A percentile compares a stretch with the other conserved stretches of the same genome.
phyloP scores from a whole-genome alignment of 208 protist genomes.

The Acanthamoeba sp. region DNA sequence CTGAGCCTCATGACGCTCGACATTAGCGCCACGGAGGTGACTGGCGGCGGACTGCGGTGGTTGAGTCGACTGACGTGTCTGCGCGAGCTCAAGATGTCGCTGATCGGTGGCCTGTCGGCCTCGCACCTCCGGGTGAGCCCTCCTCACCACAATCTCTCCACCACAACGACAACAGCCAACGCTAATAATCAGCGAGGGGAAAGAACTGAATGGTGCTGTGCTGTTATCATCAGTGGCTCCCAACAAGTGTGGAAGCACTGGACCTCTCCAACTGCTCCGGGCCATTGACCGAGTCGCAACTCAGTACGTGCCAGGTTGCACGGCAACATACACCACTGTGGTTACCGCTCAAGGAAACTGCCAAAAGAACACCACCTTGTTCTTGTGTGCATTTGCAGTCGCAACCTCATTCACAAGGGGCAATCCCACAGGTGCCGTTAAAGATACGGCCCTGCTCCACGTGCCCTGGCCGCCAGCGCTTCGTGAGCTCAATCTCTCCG shows the following conservation, averaged over 20 bases:
- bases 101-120: neutral
- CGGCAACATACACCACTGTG: too few relatives aligned
- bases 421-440: too few relatives aligned
- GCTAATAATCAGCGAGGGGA: too few relatives aligned
- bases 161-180: neutral
- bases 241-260: neutral
- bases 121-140: neutral
- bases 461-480: neutral
- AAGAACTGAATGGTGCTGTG: too few relatives aligned
- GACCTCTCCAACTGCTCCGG: neutral
- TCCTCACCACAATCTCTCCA: too few relatives aligned
- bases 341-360: too few relatives aligned
- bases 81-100: neutral
- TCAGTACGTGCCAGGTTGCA: too few relatives aligned
- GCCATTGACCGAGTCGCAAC: neutral
- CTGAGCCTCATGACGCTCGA: neutral
- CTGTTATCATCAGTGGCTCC: neutral
- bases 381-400: too few relatives aligned
- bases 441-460: too few relatives aligned
- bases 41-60: neutral
- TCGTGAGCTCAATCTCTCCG: neutral
- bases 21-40: neutral
- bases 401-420: too few relatives aligned
- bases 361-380: too few relatives aligned
- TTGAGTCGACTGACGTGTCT: neutral